These are phyloP conservation scores for Maudiozyma serrabonitensis DNA, from an alignment of 805 yeast species.

Conservation along the genomic window DNA sequence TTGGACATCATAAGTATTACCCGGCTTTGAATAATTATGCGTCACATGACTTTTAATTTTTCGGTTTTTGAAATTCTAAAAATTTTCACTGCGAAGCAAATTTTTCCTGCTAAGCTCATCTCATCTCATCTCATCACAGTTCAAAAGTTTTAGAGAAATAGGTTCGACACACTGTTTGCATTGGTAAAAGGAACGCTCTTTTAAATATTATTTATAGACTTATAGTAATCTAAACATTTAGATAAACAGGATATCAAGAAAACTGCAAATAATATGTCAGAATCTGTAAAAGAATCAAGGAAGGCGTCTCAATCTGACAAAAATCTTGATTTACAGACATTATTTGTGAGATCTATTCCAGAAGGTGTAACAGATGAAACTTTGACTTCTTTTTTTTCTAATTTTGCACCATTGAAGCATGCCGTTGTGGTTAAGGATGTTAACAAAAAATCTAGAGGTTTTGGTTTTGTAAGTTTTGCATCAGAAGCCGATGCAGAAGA, in stretches of 20 bases:
- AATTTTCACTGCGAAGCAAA: slow-evolving; percentile 14
- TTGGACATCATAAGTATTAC: background rate
- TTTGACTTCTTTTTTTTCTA: slow-evolving; percentile 76
- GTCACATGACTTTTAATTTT: background rate
- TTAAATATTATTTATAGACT: background rate
- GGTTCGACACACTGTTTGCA: too few relatives aligned
- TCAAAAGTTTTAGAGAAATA: background rate
- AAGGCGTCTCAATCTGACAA: slow-evolving; percentile 8
- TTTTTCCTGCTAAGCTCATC: slow-evolving; percentile 12
- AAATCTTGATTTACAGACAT: slow-evolving; percentile 39
- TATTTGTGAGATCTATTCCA: slow-evolving; percentile 84
- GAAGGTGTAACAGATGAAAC: slow-evolving; percentile 71
- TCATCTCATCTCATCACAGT: slow-evolving; percentile 7
- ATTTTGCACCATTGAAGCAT: slow-evolving; percentile 90
- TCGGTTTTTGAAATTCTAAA: slow-evolving; percentile 4
- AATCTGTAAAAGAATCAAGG: background rate
- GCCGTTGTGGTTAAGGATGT: slow-evolving; percentile 82
- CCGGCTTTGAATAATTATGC: background rate
- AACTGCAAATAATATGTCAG: slow-evolving; percentile 1
- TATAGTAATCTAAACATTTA: background rate
- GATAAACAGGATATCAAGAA: background rate
- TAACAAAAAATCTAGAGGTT: slow-evolving; percentile 75
- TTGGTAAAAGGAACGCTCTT: background rate
- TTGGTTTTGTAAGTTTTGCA: slow-evolving; percentile 89
- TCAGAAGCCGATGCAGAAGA: slow-evolving; percentile 71